Evolutionary conservation across 2,329 filamentous ascomycete species (phyloP).

Genomic region (Trichophyton equinum): DNA sequence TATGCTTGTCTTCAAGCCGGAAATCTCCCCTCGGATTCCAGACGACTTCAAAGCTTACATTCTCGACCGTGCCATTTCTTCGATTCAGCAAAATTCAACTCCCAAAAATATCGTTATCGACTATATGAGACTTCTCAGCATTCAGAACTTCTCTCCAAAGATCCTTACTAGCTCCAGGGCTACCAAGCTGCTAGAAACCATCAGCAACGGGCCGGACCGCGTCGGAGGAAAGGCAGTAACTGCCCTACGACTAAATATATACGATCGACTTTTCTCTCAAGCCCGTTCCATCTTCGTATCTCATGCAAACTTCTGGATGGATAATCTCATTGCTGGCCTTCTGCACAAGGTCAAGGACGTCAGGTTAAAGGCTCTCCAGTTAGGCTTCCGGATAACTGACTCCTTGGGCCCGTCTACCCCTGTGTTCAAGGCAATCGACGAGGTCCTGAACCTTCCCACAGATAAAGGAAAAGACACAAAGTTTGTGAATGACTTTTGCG

Average conservation of each 20-base stretch:
- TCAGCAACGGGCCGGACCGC: constrained; percentile 61
- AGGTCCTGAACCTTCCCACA: constrained; percentile 38
- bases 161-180: constrained; percentile 62
- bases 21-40: constrained; percentile 57
- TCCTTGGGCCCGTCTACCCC: constrained; percentile 56
- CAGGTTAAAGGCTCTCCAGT: constrained; percentile 57
- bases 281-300: constrained; percentile 56
- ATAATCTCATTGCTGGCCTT: constrained; percentile 70
- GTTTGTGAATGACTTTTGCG: constrained; percentile 58
- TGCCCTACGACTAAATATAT: constrained; percentile 64
- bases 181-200: constrained; percentile 54
- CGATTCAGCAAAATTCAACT: constrained; percentile 53
- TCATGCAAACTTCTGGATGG: constrained; percentile 62
- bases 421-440: constrained; percentile 51
- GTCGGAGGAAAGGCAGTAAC: constrained; percentile 70
- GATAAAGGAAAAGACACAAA: constrained; percentile 43
- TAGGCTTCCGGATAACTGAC: constrained; percentile 60
- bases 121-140: constrained; percentile 66
- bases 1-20: constrained; percentile 61
- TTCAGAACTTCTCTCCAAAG: constrained; percentile 64
- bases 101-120: constrained; percentile 69
- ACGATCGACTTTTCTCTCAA: constrained; percentile 63
- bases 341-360: constrained; percentile 64
- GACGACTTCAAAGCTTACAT: constrained; percentile 71
- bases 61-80: constrained; percentile 65